Percentiles rank a stretch among this genome's conserved stretches.
These are phyloP conservation scores for Filosporella fistucella DNA, from an alignment of 495 filamentous ascomycete genomes.

Conservation along the genomic window DNA sequence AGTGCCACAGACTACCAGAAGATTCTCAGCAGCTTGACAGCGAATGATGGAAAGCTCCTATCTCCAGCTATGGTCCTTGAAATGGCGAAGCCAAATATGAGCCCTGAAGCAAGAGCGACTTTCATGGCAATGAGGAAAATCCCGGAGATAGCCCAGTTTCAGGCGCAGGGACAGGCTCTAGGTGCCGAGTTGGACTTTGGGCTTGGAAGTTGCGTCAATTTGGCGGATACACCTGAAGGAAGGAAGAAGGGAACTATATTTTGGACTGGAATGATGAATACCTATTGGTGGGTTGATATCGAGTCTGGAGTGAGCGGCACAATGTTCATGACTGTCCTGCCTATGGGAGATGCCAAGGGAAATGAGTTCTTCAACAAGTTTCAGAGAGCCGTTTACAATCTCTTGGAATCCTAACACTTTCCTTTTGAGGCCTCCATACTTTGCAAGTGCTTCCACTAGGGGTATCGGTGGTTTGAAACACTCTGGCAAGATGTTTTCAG, in stretches of 20 bases:
- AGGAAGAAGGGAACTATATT: slow-evolving; percentile 23
- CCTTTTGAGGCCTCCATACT: too few relatives aligned
- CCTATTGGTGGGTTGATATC: slow-evolving; percentile 18
- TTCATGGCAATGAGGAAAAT: slow-evolving; percentile 5
- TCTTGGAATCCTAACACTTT: too few relatives aligned
- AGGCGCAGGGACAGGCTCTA: neutral
- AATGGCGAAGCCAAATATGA: slow-evolving; percentile 42
- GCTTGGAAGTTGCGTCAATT: slow-evolving; percentile 29
- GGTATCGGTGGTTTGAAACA: too few relatives aligned
- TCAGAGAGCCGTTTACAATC: too few relatives aligned
- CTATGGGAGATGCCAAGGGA: slow-evolving; percentile 13
- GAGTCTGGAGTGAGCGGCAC: slow-evolving; percentile 9
- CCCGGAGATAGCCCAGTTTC: neutral
- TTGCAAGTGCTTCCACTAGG: too few relatives aligned
- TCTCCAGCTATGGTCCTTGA: slow-evolving; percentile 32
- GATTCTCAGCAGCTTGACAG: slow-evolving; percentile 36
- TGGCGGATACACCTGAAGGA: slow-evolving; percentile 23
- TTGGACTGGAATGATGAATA: slow-evolving; percentile 19
- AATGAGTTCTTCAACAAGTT: too few relatives aligned
- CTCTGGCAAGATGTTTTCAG: too few relatives aligned
- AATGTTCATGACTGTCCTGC: slow-evolving; percentile 14
- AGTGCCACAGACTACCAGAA: slow-evolving; percentile 34
- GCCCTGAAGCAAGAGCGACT: neutral
- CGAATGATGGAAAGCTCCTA: slow-evolving; percentile 39
- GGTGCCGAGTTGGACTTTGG: slow-evolving; percentile 24